Percentiles rank a stretch among this genome's conserved stretches.
phyloP scores from a whole-genome alignment of 2,329 filamentous ascomycete genomes.

The Falciphora oryzae region DNA sequence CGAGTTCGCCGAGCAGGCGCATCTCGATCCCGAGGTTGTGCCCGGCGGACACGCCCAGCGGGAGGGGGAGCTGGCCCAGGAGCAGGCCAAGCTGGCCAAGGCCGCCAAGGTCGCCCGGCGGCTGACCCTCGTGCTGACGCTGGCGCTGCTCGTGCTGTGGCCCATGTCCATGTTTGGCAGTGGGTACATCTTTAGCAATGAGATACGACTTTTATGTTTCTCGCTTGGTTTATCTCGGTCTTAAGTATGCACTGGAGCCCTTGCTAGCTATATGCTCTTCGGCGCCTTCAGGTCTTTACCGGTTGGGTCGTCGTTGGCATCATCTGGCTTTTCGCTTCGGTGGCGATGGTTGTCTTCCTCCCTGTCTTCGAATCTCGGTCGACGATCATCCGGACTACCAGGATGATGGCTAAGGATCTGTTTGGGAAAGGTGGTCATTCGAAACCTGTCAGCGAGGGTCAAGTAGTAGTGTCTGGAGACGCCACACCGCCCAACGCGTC shows the following conservation, averaged over 20 bases:
- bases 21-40: slow-evolving; percentile 1
- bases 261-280: not conserved
- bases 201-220: not conserved
- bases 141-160: slow-evolving; percentile 76
- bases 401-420: not conserved
- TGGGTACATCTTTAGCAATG: slow-evolving; percentile 72
- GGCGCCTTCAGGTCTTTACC: slow-evolving; percentile 62
- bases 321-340: slow-evolving; percentile 71
- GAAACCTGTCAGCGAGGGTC: not conserved
- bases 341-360: slow-evolving; percentile 70
- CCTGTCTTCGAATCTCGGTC: slow-evolving; percentile 71
- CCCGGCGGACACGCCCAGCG: slow-evolving; percentile 12
- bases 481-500: not conserved
- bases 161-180: slow-evolving; percentile 87
- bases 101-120: not conserved
- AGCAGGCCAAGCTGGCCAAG: slow-evolving; percentile 2
- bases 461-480: not conserved
- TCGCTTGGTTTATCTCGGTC: not conserved
- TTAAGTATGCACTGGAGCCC: not conserved
- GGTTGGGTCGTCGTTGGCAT: slow-evolving; percentile 75
- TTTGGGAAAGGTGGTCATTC: not conserved
- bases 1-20: slow-evolving; percentile 48
- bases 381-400: slow-evolving; percentile 2
- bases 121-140: slow-evolving; percentile 32
- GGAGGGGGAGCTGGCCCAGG: slow-evolving; percentile 7